Percentiles rank a stretch among this genome's conserved stretches.
Evolutionary conservation across 495 filamentous ascomycete genomes (phyloP).

Genomic region (Hypoxylon fragiforme): DNA sequence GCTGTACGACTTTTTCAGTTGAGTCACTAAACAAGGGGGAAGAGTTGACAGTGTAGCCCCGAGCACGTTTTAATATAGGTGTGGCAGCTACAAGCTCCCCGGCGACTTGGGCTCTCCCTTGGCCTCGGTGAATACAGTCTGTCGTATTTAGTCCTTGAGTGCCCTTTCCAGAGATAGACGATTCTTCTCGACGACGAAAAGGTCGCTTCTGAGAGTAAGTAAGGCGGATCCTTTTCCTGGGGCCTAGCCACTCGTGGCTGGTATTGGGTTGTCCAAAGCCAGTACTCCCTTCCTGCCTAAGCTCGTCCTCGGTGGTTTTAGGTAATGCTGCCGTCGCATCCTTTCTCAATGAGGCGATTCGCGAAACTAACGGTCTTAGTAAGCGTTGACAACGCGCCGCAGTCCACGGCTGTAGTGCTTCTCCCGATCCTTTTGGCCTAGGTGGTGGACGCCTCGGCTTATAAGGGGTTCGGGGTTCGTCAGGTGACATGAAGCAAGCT

Average conservation of each 20-base stretch:
- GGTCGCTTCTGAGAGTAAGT: conserved; percentile 35
- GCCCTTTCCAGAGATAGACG: neutral
- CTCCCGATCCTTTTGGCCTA: conserved; percentile 16
- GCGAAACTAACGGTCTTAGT: conserved; percentile 56
- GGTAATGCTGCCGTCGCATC: conserved; percentile 20
- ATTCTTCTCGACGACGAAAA: conserved; percentile 4
- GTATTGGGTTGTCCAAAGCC: conserved; percentile 5
- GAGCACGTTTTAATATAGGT: conserved; percentile 33
- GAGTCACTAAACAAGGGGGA: conserved; percentile 1
- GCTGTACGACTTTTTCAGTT: neutral
- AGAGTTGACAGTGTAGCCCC: conserved; percentile 21
- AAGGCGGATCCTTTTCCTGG: conserved; percentile 34
- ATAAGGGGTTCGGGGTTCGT: conserved; percentile 15
- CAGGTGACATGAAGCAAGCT: conserved; percentile 13
- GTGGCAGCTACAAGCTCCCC: conserved; percentile 35
- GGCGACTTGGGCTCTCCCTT: conserved; percentile 6
- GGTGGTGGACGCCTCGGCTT: conserved; percentile 19
- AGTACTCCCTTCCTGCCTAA: conserved; percentile 7
- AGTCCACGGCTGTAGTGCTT: conserved; percentile 53
- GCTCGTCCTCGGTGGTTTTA: conserved; percentile 4
- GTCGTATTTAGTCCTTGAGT: conserved; percentile 3
- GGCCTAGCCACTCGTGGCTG: conserved; percentile 30
- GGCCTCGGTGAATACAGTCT: neutral
- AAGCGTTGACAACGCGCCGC: conserved; percentile 59
- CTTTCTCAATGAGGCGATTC: conserved; percentile 55